Percentiles rank a stretch among this genome's conserved stretches.
Conservation (phyloP, 1,284 basidiomycete species). For the Apiotrichum mycotoxinovorans region DNA sequence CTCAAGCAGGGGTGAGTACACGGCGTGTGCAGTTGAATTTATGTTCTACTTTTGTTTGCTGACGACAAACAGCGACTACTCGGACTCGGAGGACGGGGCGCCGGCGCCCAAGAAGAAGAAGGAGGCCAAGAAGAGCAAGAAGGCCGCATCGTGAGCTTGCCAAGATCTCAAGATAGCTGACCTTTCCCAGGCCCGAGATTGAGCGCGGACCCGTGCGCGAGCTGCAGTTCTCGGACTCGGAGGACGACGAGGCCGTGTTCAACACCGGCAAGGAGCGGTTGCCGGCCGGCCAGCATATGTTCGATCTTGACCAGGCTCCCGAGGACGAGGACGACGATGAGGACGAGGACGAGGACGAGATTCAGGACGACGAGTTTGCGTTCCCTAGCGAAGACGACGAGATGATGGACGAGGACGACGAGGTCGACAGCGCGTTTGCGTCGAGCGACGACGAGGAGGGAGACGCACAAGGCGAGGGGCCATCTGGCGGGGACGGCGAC, state of each 20-base stretch:
- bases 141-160: conserved; percentile 30
- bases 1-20: conserved; percentile 38
- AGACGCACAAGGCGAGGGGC: conserved; percentile 34
- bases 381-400: conserved; percentile 47
- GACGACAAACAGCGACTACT: conserved; percentile 34
- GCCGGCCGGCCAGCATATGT: conserved; percentile 45
- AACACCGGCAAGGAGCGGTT: conserved; percentile 40
- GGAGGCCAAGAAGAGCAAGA: conserved; percentile 47
- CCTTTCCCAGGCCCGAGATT: conserved; percentile 16
- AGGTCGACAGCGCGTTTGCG: conserved; percentile 51
- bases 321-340: conserved; percentile 33
- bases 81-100: conserved; percentile 52
- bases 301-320: conserved; percentile 50
- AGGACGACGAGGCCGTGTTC: conserved; percentile 56
- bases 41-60: neutral
- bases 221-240: conserved; percentile 60
- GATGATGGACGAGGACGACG: conserved; percentile 52
- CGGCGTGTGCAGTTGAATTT: neutral
- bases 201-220: conserved; percentile 56
- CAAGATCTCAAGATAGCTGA: conserved; percentile 28
- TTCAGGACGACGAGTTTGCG: conserved; percentile 54
- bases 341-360: conserved; percentile 40
- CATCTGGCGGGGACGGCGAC: conserved; percentile 4
- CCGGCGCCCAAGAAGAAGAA: conserved; percentile 59
- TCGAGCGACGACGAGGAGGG: conserved; percentile 47